phyloP scores from a whole-genome alignment of 2,329 filamentous ascomycete species.

The Aspergillus bombycis region DNA sequence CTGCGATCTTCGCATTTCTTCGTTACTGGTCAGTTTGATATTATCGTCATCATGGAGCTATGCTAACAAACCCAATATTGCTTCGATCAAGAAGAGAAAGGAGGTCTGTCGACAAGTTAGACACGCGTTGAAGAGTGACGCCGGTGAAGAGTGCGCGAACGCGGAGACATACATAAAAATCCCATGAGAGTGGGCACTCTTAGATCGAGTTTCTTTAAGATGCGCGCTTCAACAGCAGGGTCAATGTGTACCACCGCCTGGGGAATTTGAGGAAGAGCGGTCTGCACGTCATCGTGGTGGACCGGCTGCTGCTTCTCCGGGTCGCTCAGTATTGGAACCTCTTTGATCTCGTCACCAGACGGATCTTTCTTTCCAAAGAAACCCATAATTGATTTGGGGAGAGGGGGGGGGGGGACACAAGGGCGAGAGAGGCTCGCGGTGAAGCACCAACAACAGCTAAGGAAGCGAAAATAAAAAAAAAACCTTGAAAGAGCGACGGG shows the following conservation, averaged over 20 bases:
- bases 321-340: constrained; percentile 29
- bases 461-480: neutral
- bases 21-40: constrained; percentile 12
- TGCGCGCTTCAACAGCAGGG: constrained; percentile 37
- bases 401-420: neutral
- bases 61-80: constrained; percentile 50
- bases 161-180: constrained; percentile 41
- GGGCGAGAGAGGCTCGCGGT: neutral
- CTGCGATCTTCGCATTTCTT: constrained; percentile 58
- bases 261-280: constrained; percentile 23
- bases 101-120: constrained; percentile 38
- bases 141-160: neutral
- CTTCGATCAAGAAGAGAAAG: constrained; percentile 54
- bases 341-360: constrained; percentile 26
- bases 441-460: neutral
- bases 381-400: constrained; percentile 25
- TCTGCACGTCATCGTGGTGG: constrained; percentile 26
- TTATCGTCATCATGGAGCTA: neutral
- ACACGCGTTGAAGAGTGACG: constrained; percentile 6
- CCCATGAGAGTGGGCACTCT: constrained; percentile 40
- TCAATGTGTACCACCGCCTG: constrained; percentile 30
- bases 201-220: constrained; percentile 42
- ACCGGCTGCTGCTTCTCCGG: constrained; percentile 31
- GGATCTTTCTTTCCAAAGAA: constrained; percentile 22
- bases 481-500: neutral